Percentiles rank a stretch among this genome's conserved stretches.
Evolutionary conservation across 441 rosid species (phyloP).

Genomic region (Daphne laureola): DNA sequence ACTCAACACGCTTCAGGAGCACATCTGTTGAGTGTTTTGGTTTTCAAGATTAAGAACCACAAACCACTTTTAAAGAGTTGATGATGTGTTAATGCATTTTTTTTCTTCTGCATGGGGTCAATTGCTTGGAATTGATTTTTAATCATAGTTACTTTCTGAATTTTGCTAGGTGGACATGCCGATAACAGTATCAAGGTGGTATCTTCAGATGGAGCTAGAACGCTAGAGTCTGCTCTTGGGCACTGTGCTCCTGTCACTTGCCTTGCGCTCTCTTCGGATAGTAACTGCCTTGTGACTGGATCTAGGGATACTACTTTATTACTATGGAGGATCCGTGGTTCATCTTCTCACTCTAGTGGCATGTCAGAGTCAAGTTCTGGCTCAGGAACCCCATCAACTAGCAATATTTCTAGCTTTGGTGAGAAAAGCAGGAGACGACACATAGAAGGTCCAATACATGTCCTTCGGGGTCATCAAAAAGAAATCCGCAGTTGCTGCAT

Average conservation of each 20-base stretch:
- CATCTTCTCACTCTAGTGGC: constrained; percentile 43
- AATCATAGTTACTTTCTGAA: not conserved
- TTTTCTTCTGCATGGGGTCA: not conserved
- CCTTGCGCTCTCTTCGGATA: constrained; percentile 83
- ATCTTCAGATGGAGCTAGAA: constrained; percentile 88
- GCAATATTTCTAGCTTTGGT: constrained; percentile 41
- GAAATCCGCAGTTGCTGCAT: constrained; percentile 77
- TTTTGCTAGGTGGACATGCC: constrained; percentile 80
- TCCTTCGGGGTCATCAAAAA: constrained; percentile 78
- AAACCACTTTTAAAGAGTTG: no score
- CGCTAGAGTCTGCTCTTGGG: constrained; percentile 78
- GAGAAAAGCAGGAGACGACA: constrained; percentile 56
- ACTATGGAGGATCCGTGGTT: constrained; percentile 85
- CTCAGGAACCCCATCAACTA: constrained; percentile 35
- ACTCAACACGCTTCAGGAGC: no score
- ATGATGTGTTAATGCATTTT: not conserved
- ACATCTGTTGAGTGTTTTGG: no score
- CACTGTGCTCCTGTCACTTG: constrained; percentile 99
- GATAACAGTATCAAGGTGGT: constrained; percentile 88
- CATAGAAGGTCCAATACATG: constrained; percentile 95
- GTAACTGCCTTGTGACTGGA: constrained; percentile 87
- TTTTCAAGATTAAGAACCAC: no score
- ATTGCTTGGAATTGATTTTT: not conserved
- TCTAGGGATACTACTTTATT: constrained; percentile 80
- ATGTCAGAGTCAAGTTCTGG: constrained; percentile 47